These are phyloP conservation scores for Breynia disticha DNA, from an alignment of 441 rosid species.

Conservation along the genomic window DNA sequence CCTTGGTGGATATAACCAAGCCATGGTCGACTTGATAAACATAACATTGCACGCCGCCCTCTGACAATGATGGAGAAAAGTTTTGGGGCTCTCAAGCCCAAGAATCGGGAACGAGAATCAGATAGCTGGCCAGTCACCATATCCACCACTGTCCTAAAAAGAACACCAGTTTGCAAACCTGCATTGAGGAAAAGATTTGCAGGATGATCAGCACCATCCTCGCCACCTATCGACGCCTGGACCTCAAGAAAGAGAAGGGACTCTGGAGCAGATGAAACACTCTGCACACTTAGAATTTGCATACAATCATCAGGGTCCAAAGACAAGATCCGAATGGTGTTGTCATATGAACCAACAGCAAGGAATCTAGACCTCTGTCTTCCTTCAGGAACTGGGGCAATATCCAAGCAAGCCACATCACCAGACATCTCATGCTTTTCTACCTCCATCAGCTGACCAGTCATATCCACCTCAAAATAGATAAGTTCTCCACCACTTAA, in stretches of 20 bases:
- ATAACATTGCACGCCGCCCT: conserved; percentile 85
- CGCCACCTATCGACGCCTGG: conserved; percentile 90
- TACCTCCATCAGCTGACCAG: conserved; percentile 94
- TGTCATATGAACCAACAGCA: conserved; percentile 94
- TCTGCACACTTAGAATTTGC: conserved; percentile 90
- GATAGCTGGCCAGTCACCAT: conserved; percentile 98
- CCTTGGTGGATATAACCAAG: conserved; percentile 97
- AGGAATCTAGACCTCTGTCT: conserved; percentile 95
- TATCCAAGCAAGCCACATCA: conserved; percentile 94
- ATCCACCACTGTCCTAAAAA: conserved; percentile 87
- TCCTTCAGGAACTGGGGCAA: conserved; percentile 99
- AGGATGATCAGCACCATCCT: conserved; percentile 98
- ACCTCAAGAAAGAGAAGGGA: conserved; percentile 97
- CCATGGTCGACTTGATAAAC: conserved; percentile 97
- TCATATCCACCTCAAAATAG: conserved; percentile 92
- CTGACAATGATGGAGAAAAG: conserved; percentile 72
- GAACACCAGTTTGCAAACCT: conserved; percentile 87
- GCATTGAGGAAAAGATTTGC: conserved; percentile 94
- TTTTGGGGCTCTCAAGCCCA: conserved; percentile 87
- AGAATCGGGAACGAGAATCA: conserved; percentile 87
- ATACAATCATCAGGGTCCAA: conserved; percentile 96
- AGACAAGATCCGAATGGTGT: conserved; percentile 80
- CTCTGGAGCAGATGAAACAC: conserved; percentile 93
- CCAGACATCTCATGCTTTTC: conserved; percentile 97
- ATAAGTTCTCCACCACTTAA: conserved; percentile 94